Percentiles rank a stretch among this genome's conserved stretches.
phyloP scores from a whole-genome alignment of 176 grass and related monocot species.

The Luzula sylvatica region DNA sequence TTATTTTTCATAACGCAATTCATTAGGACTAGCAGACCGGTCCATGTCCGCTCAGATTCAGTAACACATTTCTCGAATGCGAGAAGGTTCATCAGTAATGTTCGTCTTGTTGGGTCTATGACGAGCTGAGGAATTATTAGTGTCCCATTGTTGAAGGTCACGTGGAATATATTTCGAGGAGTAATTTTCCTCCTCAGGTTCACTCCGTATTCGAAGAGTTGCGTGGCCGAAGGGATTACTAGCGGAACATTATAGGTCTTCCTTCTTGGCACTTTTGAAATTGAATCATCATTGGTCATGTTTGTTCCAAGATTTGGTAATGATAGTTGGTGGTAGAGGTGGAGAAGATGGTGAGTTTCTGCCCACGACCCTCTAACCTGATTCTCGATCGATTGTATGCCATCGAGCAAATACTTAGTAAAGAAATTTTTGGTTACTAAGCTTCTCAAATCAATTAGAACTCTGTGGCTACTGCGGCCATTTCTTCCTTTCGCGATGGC shows the following conservation, averaged over 20 bases:
- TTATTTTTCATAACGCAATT: constrained; percentile 1
- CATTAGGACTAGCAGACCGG: constrained; percentile 2
- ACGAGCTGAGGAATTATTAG: neutral
- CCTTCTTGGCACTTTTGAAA: neutral
- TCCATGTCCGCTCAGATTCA: neutral
- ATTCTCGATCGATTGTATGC: neutral
- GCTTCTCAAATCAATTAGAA: neutral
- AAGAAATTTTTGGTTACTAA: constrained; percentile 5
- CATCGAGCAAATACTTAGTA: neutral
- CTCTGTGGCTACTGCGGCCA: no score
- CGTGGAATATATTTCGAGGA: neutral
- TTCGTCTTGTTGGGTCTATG: neutral
- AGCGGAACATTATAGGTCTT: neutral
- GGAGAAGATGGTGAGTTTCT: neutral
- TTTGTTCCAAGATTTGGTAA: neutral
- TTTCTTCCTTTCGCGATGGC: neutral
- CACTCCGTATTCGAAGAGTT: neutral
- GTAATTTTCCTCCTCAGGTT: neutral
- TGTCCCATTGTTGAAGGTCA: neutral
- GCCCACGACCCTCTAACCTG: neutral
- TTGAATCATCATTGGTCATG: no score
- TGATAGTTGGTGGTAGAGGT: constrained; percentile 2
- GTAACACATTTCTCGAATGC: neutral
- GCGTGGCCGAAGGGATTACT: constrained; percentile 1
- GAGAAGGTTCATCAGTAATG: constrained; percentile 7